Evolutionary conservation across 495 filamentous ascomycete genomes (phyloP), one percentile per base, ranked within the genome.

Genomic region (Parachaetomium inaequale): DNA sequence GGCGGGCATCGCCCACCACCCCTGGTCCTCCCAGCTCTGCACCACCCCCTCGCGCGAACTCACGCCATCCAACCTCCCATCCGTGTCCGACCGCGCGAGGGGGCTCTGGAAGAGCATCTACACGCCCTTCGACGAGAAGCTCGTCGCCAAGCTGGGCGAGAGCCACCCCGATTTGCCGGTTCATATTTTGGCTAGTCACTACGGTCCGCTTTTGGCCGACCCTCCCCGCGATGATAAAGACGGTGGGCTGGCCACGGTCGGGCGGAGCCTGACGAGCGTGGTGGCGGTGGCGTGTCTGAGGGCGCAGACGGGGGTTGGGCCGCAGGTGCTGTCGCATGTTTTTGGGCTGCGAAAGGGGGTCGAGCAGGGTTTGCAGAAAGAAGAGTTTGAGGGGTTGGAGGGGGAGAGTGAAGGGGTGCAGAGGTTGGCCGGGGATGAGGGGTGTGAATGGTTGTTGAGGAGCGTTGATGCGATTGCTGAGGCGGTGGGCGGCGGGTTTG

Each of bases 151-250:
- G 68, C 79, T 93, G 1, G 86, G 84, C 0, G 78, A 81, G 28
- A 82, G 87, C 14, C 89, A 93, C 65, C 88, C 89, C 1, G 89
- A 93, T 66, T 72, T 93, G 19, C 89, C 89, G 0, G 87, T 91
- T n/a, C 81, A 86, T 59, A 91, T 93, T 63, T 74, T 92, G 34
- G 79, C 85, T 50, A 76, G 77, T 59, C 83, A 92, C 59, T 93
- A 93, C 68, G 86, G 88, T 1, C 83, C 84, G 17, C 63, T 92
- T 15, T 79, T 93, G 38, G 79, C 86, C 1, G 86, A 91, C 65
- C 88, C 88, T 17, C 25, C 47, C n/a, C n/a, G n/a, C n/a, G n/a
- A n/a, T n/a, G n/a, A n/a, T n/a, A 15, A 43, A 6, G 42, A 36
- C 26, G 43, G 26, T 1, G 62, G 66, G 3, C 70, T 79, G n/a